Percentiles rank a stretch among this genome's conserved stretches.
phyloP scores from a whole-genome alignment of 768 basidiomycete genomes.

The Suillus plorans region DNA sequence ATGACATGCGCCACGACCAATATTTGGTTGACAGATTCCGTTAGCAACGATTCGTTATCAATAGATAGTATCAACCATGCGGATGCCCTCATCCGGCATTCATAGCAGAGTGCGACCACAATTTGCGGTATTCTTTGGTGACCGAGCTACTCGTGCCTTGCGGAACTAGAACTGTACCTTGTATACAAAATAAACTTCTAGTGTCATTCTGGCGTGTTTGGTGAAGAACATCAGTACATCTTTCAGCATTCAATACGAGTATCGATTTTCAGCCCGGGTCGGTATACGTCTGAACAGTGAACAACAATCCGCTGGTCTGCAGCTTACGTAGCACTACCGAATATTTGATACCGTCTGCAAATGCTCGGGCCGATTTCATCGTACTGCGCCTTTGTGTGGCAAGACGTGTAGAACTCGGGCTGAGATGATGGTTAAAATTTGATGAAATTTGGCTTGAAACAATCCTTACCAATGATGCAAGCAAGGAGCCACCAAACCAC shows the following conservation, averaged over 20 bases:
- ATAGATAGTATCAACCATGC: neutral
- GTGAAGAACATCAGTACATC: neutral
- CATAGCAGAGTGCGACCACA: neutral
- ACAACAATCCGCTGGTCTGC: neutral
- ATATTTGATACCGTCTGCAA: conserved; percentile 90
- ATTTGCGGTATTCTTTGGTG: neutral
- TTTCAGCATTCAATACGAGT: conserved; percentile 1
- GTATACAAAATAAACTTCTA: neutral
- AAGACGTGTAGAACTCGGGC: conserved; percentile 95
- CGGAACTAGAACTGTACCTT: neutral
- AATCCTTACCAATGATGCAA: conserved; percentile 81
- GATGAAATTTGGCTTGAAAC: neutral
- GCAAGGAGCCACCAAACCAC: conserved; percentile 95
- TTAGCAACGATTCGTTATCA: neutral
- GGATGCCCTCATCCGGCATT: neutral
- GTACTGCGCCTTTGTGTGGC: conserved; percentile 93
- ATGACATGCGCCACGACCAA: neutral
- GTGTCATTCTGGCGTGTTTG: neutral
- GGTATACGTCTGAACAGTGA: neutral
- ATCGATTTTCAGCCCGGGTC: neutral
- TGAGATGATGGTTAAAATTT: conserved; percentile 29
- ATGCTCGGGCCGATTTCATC: conserved; percentile 92
- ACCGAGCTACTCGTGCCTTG: neutral
- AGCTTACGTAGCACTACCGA: conserved; percentile 77
- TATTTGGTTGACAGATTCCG: neutral